Conservation (phyloP, 2,329 filamentous ascomycete species). For the Fragosphaeria purpurea region DNA sequence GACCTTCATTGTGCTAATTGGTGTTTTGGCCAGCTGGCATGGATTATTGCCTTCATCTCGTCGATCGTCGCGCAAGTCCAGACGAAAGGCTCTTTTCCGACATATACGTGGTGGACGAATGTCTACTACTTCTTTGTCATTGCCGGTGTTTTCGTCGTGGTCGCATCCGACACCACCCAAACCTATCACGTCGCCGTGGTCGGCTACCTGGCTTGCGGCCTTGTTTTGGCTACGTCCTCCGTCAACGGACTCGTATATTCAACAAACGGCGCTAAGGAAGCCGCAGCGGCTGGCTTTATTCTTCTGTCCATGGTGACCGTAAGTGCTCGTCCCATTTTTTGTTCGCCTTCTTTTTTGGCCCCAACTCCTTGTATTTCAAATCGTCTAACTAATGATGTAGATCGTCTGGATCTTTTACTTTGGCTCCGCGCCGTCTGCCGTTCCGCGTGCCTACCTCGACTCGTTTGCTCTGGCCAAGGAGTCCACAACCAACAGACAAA, state of each 20-base stretch:
- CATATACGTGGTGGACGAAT: conserved; percentile 86
- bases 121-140: conserved; percentile 81
- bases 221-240: conserved; percentile 76
- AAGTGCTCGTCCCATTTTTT: conserved; percentile 27
- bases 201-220: conserved; percentile 71
- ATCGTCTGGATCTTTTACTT: conserved; percentile 99
- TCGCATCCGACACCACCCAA: conserved; percentile 73
- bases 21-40: conserved; percentile 61
- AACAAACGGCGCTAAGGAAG: conserved; percentile 63
- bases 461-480: conserved; percentile 94
- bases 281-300: conserved; percentile 86
- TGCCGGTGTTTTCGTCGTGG: conserved; percentile 66
- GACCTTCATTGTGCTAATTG: not conserved
- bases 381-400: conserved; percentile 32
- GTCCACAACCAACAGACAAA: conserved; percentile 54
- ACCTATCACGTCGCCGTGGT: conserved; percentile 90
- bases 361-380: not conserved
- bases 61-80: conserved; percentile 63
- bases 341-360: not conserved
- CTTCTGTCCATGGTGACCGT: conserved; percentile 87
- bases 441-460: conserved; percentile 84
- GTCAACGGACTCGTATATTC: conserved; percentile 82
- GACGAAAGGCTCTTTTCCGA: conserved; percentile 52
- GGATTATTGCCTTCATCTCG: conserved; percentile 84
- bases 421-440: conserved; percentile 78